Base-by-base conservation (phyloP, 2,329 filamentous ascomycete genomes). In the Fusarium algeriense region DNA sequence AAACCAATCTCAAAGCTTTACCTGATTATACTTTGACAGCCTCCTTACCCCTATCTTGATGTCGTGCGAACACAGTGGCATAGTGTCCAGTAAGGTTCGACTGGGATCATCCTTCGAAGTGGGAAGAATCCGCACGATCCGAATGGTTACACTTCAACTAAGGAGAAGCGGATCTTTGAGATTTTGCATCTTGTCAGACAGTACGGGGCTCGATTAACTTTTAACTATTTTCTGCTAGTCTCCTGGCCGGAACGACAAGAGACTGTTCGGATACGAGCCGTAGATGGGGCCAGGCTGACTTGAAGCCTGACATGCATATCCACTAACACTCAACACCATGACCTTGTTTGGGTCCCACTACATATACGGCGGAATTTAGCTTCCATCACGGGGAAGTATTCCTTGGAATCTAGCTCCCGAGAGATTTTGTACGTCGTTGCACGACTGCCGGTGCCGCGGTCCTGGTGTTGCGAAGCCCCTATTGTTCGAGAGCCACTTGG, bases 361-460 rank as follows among this genome's bases (percentile, higher is more conserved):
- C 38, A 20, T 34, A 50, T 46, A 57, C 38, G 34, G 38, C 60
- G 40, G 69, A 37, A 57, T 43, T 46, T 53, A 55, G 60, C 50
- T 66, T 72, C 53, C 61, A 50, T 55, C 60, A 70, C 64, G 60
- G 64, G 69, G 69, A 72, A 46, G 48, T 26, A 35, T 59, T 59
- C 60, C 67, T 55, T 63, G 44, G 41, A 45, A 52, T 62, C 40
- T 70, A 70, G 69, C 38, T 70, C 57, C 56, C 65, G 61, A 38
- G 23, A 62, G 43, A 58, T 12, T 53, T 30, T 57, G 53, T 59
- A 38, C 60, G 38, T 53, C 43, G 53, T 70, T 43, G 69, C 53
- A 73, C 52, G 49, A 67, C 30, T 71, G 48, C 69, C 69, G 69
- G 66, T 48, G 34, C 69, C 65, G 61, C 69, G 65, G 50, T 37